Evolutionary conservation across 768 basidiomycete species (phyloP).

Genomic region (Cantharellus anzutake): DNA sequence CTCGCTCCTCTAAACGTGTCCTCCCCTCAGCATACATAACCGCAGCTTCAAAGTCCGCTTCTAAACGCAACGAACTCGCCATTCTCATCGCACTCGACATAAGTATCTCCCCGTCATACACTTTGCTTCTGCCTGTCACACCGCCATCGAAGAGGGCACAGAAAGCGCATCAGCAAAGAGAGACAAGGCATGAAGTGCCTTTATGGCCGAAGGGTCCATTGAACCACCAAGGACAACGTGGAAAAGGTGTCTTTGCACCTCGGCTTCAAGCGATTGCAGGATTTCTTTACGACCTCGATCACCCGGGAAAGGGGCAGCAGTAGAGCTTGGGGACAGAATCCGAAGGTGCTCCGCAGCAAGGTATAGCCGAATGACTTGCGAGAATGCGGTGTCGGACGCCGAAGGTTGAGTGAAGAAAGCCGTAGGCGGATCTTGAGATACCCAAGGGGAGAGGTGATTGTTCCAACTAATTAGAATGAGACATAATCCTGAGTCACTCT

Average conservation of each 20-base stretch:
- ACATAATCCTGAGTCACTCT: too few species aligned
- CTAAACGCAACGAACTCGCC: not conserved
- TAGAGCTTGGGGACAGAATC: too few species aligned
- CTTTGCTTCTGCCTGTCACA: not conserved
- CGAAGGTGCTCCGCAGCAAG: too few species aligned
- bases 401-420: too few species aligned
- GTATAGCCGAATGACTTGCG: constrained; percentile 4
- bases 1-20: too few species aligned
- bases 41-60: not conserved
- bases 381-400: too few species aligned
- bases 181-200: not conserved
- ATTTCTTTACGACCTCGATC: too few species aligned
- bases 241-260: not conserved
- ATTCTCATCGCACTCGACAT: not conserved
- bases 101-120: not conserved
- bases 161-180: not conserved
- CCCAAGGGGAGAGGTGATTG: too few species aligned
- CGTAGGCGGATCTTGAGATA: too few species aligned
- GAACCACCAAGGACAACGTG: not conserved
- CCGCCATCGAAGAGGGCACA: not conserved
- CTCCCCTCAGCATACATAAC: too few species aligned
- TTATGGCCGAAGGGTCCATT: not conserved
- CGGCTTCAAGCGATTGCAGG: not conserved
- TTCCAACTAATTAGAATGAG: too few species aligned
- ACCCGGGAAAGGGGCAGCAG: too few species aligned